These are phyloP conservation scores for Exserohilum rostratum DNA, from an alignment of 2,329 filamentous ascomycete species.

Conservation along the genomic window DNA sequence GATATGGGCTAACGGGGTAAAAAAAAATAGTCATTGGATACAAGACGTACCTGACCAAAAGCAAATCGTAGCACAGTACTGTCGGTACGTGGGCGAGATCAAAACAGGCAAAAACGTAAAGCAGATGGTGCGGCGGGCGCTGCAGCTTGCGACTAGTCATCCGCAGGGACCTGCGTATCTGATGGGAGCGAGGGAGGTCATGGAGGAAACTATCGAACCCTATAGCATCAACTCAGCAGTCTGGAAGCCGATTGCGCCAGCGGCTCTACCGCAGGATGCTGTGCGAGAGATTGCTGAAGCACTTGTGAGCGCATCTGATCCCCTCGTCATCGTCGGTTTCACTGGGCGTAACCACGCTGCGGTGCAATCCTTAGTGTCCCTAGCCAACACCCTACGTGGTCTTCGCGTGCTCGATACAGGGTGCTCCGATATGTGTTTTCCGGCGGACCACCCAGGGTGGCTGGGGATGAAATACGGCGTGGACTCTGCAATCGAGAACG, in stretches of 20 bases:
- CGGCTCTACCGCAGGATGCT: constrained; percentile 63
- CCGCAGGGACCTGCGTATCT: constrained; percentile 83
- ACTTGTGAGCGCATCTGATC: constrained; percentile 67
- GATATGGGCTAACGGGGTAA: neutral
- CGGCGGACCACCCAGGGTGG: constrained; percentile 60
- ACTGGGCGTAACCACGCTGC: constrained; percentile 70
- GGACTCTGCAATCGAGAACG: constrained; percentile 73
- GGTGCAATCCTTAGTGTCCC: constrained; percentile 66
- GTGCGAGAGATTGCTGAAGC: constrained; percentile 66
- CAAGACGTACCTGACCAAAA: constrained; percentile 84
- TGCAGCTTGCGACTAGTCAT: constrained; percentile 79
- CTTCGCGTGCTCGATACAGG: constrained; percentile 76
- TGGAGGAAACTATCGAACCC: constrained; percentile 76
- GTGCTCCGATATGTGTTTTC: constrained; percentile 84
- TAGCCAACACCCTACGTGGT: constrained; percentile 71
- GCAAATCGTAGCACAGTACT: constrained; percentile 82
- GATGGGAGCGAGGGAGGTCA: constrained; percentile 76
- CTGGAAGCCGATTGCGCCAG: constrained; percentile 74
- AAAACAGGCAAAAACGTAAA: constrained; percentile 85
- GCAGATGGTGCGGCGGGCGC: constrained; percentile 82
- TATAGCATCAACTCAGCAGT: constrained; percentile 58
- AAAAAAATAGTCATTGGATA: constrained; percentile 67
- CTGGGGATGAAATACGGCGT: constrained; percentile 72
- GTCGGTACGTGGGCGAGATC: constrained; percentile 80
- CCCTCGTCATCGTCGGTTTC: constrained; percentile 74